Percentiles rank a stretch among this genome's conserved stretches.
Evolutionary conservation across 2,329 filamentous ascomycete species (phyloP).

Genomic region (Scedosporium dehoogii): DNA sequence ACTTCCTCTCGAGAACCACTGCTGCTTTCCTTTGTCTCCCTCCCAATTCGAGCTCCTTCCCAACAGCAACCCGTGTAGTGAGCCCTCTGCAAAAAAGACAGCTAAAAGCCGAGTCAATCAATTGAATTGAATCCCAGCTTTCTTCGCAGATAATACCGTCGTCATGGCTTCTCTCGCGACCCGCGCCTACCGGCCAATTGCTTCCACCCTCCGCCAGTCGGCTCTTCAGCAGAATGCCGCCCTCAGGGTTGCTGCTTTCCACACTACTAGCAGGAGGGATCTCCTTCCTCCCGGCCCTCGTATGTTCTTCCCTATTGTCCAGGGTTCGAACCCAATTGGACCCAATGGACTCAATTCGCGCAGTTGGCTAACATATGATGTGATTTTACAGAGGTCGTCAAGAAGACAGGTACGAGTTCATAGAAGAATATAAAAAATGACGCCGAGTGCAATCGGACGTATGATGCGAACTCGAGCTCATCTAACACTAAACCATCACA

Average conservation of each 20-base stretch:
- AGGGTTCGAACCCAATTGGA: not conserved
- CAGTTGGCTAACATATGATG: not conserved
- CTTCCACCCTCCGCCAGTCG: slow-evolving; percentile 18
- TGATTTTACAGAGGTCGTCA: slow-evolving; percentile 52
- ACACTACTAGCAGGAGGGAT: slow-evolving; percentile 65
- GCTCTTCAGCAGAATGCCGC: slow-evolving; percentile 26
- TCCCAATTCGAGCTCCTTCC: not conserved
- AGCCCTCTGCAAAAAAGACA: not conserved
- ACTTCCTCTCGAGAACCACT: not conserved
- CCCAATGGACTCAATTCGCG: not conserved
- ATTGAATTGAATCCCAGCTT: not conserved
- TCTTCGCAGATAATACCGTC: slow-evolving; percentile 6
- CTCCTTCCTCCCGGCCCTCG: slow-evolving; percentile 80
- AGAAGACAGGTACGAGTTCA: slow-evolving; percentile 58
- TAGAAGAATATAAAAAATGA: not conserved
- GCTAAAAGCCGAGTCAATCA: not conserved
- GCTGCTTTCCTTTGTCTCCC: not conserved
- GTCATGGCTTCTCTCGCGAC: slow-evolving; percentile 49
- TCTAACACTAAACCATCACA: slow-evolving; percentile 18
- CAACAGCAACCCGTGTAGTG: not conserved
- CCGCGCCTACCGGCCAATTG: slow-evolving; percentile 18
- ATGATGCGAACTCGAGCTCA: slow-evolving; percentile 4
- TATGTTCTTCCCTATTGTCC: slow-evolving; percentile 35
- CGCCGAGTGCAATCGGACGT: not conserved
- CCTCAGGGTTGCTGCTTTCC: slow-evolving; percentile 65